phyloP scores from a whole-genome alignment of 2,329 filamentous ascomycete species.

The Trichophyton schoenleinii region DNA sequence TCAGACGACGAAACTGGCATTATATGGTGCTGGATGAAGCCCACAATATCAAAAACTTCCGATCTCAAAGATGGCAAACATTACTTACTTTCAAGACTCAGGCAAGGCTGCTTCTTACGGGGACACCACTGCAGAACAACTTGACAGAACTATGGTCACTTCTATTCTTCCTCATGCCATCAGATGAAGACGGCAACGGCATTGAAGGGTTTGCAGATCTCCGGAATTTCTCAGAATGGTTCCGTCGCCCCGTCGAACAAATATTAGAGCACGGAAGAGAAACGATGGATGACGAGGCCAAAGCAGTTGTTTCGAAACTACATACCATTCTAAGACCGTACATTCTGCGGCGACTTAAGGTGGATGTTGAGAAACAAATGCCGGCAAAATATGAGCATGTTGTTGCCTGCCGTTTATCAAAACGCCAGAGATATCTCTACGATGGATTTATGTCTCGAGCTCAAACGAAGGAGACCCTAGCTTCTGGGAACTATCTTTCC shows the following conservation, averaged over 20 bases:
- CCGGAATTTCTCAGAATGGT: slow-evolving; percentile 93
- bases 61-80: slow-evolving; percentile 92
- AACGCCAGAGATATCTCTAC: slow-evolving; percentile 88
- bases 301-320: slow-evolving; percentile 80
- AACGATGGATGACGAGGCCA: slow-evolving; percentile 86
- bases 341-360: slow-evolving; percentile 77
- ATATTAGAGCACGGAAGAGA: slow-evolving; percentile 91
- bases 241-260: slow-evolving; percentile 87
- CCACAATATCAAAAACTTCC: slow-evolving; percentile 99
- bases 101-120: slow-evolving; percentile 74
- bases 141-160: slow-evolving; percentile 94
- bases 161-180: slow-evolving; percentile 90
- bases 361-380: slow-evolving; percentile 98
- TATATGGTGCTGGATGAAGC: slow-evolving; percentile 98
- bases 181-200: slow-evolving; percentile 58
- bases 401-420: slow-evolving; percentile 87
- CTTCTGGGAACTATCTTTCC: slow-evolving; percentile 88
- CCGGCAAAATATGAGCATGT: slow-evolving; percentile 96
- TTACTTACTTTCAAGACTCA: slow-evolving; percentile 87
- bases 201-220: slow-evolving; percentile 85
- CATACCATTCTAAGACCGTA: slow-evolving; percentile 91
- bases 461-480: slow-evolving; percentile 76
- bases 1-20: slow-evolving; percentile 87
- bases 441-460: slow-evolving; percentile 88
- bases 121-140: slow-evolving; percentile 93